Conservation (phyloP, 2,329 filamentous ascomycete genomes). For the Pezicula carpinea region DNA sequence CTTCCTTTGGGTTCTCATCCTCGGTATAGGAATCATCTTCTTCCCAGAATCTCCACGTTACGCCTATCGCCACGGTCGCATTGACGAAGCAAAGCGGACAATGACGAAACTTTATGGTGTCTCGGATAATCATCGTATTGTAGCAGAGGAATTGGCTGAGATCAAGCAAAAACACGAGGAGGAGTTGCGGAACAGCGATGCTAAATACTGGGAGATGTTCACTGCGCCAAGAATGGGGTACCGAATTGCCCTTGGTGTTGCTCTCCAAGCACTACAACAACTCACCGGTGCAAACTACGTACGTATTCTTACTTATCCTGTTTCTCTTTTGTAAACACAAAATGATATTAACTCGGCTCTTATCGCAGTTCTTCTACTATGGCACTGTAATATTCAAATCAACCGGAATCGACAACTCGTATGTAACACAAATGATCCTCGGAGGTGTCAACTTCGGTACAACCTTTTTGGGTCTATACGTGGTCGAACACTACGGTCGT, state of each 20-base stretch:
- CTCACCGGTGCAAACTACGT: conserved; percentile 55
- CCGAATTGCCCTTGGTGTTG: conserved; percentile 58
- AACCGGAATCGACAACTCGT: conserved; percentile 59
- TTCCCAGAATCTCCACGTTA: conserved; percentile 55
- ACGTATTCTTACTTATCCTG: too few species aligned
- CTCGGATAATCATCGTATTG: conserved; percentile 10
- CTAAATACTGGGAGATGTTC: conserved; percentile 52
- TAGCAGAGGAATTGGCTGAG: conserved; percentile 32
- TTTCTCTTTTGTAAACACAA: too few species aligned
- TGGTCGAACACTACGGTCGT: conserved; percentile 64
- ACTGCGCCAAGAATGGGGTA: conserved; percentile 52
- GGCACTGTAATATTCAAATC: conserved; percentile 60
- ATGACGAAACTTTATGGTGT: conserved; percentile 47
- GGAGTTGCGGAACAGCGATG: conserved; percentile 55
- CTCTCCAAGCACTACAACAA: conserved; percentile 63
- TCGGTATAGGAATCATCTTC: conserved; percentile 47
- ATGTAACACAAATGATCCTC: conserved; percentile 61
- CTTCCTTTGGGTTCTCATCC: conserved; percentile 45
- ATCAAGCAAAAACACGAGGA: conserved; percentile 61
- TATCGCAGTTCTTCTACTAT: conserved; percentile 49
- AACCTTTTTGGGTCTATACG: conserved; percentile 40
- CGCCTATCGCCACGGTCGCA: conserved; percentile 29
- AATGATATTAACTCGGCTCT: too few species aligned
- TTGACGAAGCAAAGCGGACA: conserved; percentile 43
- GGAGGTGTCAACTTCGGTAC: conserved; percentile 59